These are phyloP conservation scores for Teratosphaeria viscida DNA, from an alignment of 2,329 filamentous ascomycete species.

Conservation along the genomic window DNA sequence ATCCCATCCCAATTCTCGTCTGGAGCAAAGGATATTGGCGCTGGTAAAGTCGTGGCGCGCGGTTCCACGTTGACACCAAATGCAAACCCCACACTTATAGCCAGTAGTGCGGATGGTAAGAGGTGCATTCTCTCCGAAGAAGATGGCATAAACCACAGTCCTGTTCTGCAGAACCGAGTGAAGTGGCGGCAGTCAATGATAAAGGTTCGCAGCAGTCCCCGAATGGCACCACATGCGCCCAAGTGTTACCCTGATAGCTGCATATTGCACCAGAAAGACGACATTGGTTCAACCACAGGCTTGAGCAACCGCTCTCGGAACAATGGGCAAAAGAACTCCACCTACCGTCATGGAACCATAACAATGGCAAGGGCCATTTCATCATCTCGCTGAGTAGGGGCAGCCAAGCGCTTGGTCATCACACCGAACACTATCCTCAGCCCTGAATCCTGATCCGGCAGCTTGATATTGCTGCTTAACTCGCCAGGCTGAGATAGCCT, in stretches of 20 bases:
- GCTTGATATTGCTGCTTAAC: background rate
- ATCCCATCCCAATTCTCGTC: constrained; percentile 41
- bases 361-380: background rate
- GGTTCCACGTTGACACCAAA: constrained; percentile 6
- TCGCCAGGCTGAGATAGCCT: background rate
- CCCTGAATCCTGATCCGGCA: background rate
- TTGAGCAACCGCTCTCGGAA: background rate
- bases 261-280: background rate
- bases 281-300: background rate
- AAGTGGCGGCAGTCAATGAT: background rate
- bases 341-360: background rate
- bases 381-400: background rate
- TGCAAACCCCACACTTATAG: constrained; percentile 6
- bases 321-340: background rate
- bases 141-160: constrained; percentile 4
- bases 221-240: background rate
- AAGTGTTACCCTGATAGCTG: background rate
- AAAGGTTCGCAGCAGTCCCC: background rate
- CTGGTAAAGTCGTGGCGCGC: constrained; percentile 7
- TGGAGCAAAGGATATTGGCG: constrained; percentile 20
- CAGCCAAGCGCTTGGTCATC: background rate
- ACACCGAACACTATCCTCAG: background rate
- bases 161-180: background rate
- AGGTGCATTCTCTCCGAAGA: constrained; percentile 10
- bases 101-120: constrained; percentile 15